phyloP scores from a whole-genome alignment of 441 rosid genomes.

The Kokia cookei region DNA sequence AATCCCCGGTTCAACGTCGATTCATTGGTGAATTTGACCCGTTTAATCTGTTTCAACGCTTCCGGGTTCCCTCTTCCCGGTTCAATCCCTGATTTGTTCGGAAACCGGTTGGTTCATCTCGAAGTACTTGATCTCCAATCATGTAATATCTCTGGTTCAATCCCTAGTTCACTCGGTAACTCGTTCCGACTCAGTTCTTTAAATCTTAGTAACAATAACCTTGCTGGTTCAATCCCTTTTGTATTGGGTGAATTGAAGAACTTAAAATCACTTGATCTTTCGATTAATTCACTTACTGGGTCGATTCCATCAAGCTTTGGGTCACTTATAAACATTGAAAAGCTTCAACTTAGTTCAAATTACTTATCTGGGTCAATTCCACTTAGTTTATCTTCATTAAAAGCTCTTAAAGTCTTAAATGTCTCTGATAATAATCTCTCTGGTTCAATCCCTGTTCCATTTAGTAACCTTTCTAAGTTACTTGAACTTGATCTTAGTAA shows the following conservation, averaged over 20 bases:
- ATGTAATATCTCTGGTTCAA: slow-evolving; percentile 33
- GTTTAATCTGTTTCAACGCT: slow-evolving; percentile 47
- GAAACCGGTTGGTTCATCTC: slow-evolving; percentile 29
- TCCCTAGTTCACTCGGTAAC: slow-evolving; percentile 37
- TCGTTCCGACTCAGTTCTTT: slow-evolving; percentile 24
- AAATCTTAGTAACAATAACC: slow-evolving; percentile 30
- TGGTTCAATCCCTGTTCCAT: slow-evolving; percentile 36
- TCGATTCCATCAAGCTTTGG: slow-evolving; percentile 32
- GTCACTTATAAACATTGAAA: slow-evolving; percentile 26
- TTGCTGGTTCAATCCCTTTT: slow-evolving; percentile 38
- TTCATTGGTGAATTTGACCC: slow-evolving; percentile 42
- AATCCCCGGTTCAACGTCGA: slow-evolving; percentile 45
- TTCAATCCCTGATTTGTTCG: slow-evolving; percentile 48
- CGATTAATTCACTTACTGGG: slow-evolving; percentile 42
- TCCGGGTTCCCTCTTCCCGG: slow-evolving; percentile 56
- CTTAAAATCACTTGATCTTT: slow-evolving; percentile 42
- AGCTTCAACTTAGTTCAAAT: slow-evolving; percentile 47
- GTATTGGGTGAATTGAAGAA: slow-evolving; percentile 20
- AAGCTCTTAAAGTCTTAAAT: slow-evolving; percentile 33
- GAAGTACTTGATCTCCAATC: slow-evolving; percentile 53
- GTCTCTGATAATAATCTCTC: slow-evolving; percentile 44
- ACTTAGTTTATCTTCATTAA: slow-evolving; percentile 28
- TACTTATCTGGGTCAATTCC: slow-evolving; percentile 36
- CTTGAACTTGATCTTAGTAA: slow-evolving; percentile 51
- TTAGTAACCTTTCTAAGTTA: slow-evolving; percentile 38